Evolutionary conservation across 805 yeast genomes (phyloP).

Genomic region (Kockiozyma suomiensis): DNA sequence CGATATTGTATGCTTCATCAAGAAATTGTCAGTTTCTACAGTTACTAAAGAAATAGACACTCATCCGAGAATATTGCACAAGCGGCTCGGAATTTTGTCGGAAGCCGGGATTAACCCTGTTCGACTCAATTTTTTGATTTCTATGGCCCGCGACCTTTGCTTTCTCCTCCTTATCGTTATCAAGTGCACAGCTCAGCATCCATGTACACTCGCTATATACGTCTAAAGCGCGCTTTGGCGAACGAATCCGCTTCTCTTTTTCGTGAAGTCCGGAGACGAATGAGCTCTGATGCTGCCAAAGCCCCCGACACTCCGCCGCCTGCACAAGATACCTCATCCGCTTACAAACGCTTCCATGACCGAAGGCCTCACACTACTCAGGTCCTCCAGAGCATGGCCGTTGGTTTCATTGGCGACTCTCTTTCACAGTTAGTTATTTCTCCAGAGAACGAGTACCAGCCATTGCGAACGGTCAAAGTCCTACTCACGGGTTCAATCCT

Average conservation of each 20-base stretch:
- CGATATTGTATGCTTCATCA: no score
- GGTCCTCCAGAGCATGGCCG: constrained; percentile 20
- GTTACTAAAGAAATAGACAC: no score
- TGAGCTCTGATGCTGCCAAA: background rate
- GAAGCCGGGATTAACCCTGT: no score
- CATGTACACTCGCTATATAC: constrained; percentile 15
- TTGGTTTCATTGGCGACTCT: constrained; percentile 22
- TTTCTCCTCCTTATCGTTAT: no score
- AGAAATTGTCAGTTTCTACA: no score
- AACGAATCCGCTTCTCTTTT: background rate
- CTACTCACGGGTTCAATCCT: constrained; percentile 25
- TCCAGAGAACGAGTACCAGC: constrained; percentile 17
- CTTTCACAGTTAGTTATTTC: constrained; percentile 23
- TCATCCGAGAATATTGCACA: no score
- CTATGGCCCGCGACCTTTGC: no score
- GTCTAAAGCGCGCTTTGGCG: constrained; percentile 4
- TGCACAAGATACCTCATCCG: background rate
- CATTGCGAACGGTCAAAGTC: constrained; percentile 25
- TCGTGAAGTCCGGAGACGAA: constrained; percentile 4
- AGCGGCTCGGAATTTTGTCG: no score
- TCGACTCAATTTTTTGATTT: no score
- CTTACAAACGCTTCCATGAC: constrained; percentile 27
- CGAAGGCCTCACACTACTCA: constrained; percentile 29
- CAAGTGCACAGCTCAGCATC: no score
- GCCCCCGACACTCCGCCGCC: background rate